Evolutionary conservation across 257 asterid genomes (phyloP), one percentile per base, ranked within the genome.

Genomic region (Scutellaria galericulata): DNA sequence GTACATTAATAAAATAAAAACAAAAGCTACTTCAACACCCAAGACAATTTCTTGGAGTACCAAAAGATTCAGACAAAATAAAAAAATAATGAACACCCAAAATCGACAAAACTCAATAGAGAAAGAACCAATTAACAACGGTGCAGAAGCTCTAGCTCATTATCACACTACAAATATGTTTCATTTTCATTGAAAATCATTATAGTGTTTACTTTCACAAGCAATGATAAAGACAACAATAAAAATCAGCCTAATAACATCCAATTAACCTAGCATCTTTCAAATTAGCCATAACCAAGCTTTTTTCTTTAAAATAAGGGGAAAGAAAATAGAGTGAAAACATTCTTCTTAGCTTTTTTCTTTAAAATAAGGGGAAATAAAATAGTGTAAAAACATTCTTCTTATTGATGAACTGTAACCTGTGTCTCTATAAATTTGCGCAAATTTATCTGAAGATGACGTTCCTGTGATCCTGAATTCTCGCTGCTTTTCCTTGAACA

Each of bases 391-490:
- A 9, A 63, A 6, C 57, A 31, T 18, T 18, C 18, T 8, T 42
- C 61, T 85, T 63, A 89, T 82, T 91, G 79, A 63, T 89, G 96
- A 79, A 86, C 96, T 37, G 96, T 89, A 56, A 89, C 83, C 77
- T 87, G 83, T 0, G 96, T 89, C 84, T 89, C 96, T 62, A 89
- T 89, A 73, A 89, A 89, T 84, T 88, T 86, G 96, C 14, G 93
- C 93, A 72, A 89, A 89, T 77, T 87, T 87, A 4, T 85, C 93
- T 35, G 93, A 73, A 42, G 83, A 59, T 7, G 84, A 66, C 46
- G 83, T 47, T 76, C 78, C 40, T 62, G 77, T 5, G 80, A 20
- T 9, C 76, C 67, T 37, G 89, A 86, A 11, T 75, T 72, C 64
- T 84, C 84, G 62, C 69, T 77, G 7, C 4, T 61, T 69, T 77